phyloP scores from a whole-genome alignment of 805 yeast genomes.

The Scheffersomyces coipomensis region DNA sequence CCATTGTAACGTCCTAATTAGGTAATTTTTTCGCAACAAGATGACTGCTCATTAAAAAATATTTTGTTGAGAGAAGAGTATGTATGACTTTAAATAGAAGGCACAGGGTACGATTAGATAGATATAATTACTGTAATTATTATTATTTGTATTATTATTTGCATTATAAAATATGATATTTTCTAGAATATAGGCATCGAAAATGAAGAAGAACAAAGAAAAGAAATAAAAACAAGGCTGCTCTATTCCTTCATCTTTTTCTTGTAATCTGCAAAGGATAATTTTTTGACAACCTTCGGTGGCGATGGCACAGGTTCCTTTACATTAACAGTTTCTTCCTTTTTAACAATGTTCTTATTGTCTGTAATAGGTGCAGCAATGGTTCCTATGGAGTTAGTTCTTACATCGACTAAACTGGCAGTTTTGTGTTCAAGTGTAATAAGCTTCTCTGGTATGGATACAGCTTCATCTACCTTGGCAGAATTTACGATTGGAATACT shows the following conservation, averaged over 20 bases:
- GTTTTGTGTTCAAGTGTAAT: background rate
- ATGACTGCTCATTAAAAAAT: no score
- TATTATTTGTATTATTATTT: no score
- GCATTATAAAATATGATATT: no score
- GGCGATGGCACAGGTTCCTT: background rate
- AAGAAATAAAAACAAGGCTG: no score
- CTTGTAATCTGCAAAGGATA: conserved; percentile 75
- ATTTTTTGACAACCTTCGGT: conserved; percentile 36
- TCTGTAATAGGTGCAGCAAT: background rate
- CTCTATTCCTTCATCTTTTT: conserved; percentile 52
- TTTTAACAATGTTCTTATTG: background rate
- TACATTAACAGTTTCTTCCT: conserved; percentile 5
- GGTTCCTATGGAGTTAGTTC: background rate
- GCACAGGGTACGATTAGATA: no score
- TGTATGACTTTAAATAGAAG: no score
- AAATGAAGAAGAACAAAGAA: no score
- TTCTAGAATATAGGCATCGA: no score
- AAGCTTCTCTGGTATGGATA: background rate
- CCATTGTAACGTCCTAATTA: no score
- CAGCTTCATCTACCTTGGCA: background rate
- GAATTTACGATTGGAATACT: background rate
- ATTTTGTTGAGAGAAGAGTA: no score
- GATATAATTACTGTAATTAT: no score
- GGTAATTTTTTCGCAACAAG: no score
- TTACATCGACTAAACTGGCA: background rate